phyloP scores from a whole-genome alignment of 2,329 filamentous ascomycete species.

The Monosporascus ibericus region DNA sequence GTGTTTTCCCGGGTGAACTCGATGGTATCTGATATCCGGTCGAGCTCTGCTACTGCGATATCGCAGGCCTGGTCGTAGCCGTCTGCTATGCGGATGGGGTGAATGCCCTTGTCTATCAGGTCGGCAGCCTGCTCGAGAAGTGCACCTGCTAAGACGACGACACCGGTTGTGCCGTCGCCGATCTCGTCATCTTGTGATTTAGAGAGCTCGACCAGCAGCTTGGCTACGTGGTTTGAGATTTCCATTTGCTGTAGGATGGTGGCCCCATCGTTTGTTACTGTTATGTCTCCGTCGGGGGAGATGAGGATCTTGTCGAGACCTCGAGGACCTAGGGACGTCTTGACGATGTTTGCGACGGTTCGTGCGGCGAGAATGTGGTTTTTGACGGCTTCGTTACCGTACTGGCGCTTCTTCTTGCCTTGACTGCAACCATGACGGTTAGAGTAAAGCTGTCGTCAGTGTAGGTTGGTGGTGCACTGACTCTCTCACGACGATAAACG shows the following conservation, averaged over 20 bases:
- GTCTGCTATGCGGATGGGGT: constrained; percentile 97
- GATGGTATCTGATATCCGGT: constrained; percentile 87
- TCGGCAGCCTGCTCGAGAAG: constrained; percentile 94
- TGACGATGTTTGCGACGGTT: constrained; percentile 95
- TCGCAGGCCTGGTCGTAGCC: constrained; percentile 98
- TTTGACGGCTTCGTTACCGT: constrained; percentile 96
- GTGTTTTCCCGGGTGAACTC: constrained; percentile 76
- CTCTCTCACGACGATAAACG: constrained; percentile 98
- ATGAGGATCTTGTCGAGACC: constrained; percentile 99
- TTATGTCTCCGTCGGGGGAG: constrained; percentile 97
- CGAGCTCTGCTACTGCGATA: constrained; percentile 86
- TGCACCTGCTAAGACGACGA: constrained; percentile 91
- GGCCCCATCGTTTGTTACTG: constrained; percentile 96
- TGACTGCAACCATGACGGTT: constrained; percentile 52
- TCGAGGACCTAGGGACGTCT: constrained; percentile 90
- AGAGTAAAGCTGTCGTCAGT: too few species aligned
- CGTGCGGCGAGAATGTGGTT: constrained; percentile 95
- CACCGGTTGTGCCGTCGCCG: constrained; percentile 94
- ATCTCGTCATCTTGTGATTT: constrained; percentile 99
- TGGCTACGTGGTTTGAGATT: constrained; percentile 96
- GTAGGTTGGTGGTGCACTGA: constrained; percentile 42
- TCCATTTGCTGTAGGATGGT: constrained; percentile 99
- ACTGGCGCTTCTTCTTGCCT: constrained; percentile 94
- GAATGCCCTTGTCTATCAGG: constrained; percentile 98
- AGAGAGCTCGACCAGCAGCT: constrained; percentile 91